These are phyloP conservation scores for Elymus sibiricus DNA, from an alignment of 176 grass and related monocot species.

Conservation along the genomic window DNA sequence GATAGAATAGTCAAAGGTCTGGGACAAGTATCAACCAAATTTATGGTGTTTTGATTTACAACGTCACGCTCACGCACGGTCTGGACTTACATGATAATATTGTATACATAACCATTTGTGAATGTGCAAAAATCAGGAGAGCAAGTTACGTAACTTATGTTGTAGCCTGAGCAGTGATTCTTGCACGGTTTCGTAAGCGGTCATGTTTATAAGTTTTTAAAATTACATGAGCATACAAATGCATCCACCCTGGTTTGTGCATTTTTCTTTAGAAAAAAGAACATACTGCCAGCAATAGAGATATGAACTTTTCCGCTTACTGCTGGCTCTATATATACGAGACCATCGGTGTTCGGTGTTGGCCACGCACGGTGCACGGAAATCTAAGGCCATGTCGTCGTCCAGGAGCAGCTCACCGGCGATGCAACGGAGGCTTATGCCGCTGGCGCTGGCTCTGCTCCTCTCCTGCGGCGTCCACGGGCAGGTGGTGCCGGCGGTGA, in stretches of 20 bases:
- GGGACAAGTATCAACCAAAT: neutral
- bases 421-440: neutral
- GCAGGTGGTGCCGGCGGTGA: constrained; percentile 58
- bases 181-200: too few relatives aligned
- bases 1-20: neutral
- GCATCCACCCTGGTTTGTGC: too few relatives aligned
- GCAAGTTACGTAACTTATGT: too few relatives aligned
- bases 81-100: too few relatives aligned
- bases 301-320: neutral
- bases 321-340: neutral
- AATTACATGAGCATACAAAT: too few relatives aligned
- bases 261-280: neutral
- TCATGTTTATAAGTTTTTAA: too few relatives aligned
- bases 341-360: neutral
- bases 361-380: neutral
- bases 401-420: neutral
- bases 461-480: constrained; percentile 2
- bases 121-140: too few relatives aligned
- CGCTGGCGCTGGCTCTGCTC: neutral
- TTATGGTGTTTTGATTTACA: too few relatives aligned
- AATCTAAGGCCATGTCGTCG: neutral
- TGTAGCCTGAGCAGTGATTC: too few relatives aligned
- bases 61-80: too few relatives aligned
- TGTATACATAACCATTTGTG: too few relatives aligned
- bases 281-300: neutral